A percentile compares a stretch with the other conserved stretches of the same genome.
phyloP scores from a whole-genome alignment of 2,329 filamentous ascomycete genomes.

The Penicillium sp. region DNA sequence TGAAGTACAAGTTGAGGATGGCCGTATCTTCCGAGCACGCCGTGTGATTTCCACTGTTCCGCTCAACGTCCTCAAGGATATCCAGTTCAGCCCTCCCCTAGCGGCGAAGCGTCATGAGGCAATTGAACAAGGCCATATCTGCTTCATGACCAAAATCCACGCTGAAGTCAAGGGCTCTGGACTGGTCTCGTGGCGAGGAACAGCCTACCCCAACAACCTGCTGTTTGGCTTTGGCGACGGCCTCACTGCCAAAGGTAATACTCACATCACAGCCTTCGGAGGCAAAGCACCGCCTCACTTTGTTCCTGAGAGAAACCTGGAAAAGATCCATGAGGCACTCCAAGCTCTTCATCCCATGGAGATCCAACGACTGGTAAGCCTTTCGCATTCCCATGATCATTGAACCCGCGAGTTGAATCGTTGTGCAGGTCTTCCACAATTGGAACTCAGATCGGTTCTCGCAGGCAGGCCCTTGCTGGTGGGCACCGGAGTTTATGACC shows the following conservation, averaged over 20 bases:
- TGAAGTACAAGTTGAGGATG: slow-evolving; percentile 1
- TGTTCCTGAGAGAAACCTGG: slow-evolving; percentile 12
- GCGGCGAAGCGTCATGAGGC: slow-evolving; percentile 17
- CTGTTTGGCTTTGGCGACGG: slow-evolving; percentile 18
- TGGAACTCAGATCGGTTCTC: slow-evolving; percentile 26
- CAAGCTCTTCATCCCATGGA: slow-evolving; percentile 12
- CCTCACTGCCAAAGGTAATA: slow-evolving; percentile 5
- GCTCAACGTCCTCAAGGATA: slow-evolving; percentile 16
- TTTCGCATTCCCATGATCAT: no score
- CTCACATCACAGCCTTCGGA: slow-evolving; percentile 12
- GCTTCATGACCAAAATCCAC: slow-evolving; percentile 23
- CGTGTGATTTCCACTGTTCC: slow-evolving; percentile 30
- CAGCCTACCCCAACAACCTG: slow-evolving; percentile 13
- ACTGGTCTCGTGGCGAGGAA: slow-evolving; percentile 13
- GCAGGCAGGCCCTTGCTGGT: neutral
- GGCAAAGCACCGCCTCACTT: slow-evolving; percentile 8
- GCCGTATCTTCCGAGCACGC: slow-evolving; percentile 13
- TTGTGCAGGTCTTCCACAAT: slow-evolving; percentile 28
- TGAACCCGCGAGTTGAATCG: no score
- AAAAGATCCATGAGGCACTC: slow-evolving; percentile 4
- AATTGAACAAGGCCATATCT: slow-evolving; percentile 11
- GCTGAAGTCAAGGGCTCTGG: slow-evolving; percentile 18
- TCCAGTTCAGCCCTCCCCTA: slow-evolving; percentile 21
- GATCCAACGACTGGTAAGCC: slow-evolving; percentile 11
- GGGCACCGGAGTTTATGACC: neutral